Evolutionary conservation across 1,284 basidiomycete species (phyloP), one percentile per base, ranked within the genome.

Genomic region (Moesziomyces parantarcticus): DNA sequence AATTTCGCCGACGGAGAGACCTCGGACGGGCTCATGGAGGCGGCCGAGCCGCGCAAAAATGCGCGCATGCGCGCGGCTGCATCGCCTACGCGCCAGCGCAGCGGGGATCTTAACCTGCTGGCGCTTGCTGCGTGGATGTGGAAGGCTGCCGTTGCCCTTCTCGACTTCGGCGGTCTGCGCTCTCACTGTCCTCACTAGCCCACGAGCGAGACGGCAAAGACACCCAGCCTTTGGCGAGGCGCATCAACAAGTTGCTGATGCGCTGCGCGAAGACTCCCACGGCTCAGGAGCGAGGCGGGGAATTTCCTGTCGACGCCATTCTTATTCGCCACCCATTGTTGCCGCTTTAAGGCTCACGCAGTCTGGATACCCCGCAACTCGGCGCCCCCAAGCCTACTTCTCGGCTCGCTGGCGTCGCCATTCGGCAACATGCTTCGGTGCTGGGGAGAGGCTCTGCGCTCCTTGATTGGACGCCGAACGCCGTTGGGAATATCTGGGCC

Each of bases 1-100:
- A 23, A 23, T 45, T 45, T 45, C 43, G 14, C 43, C 43, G 43
- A 45, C 43, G 22, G 40, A 43, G 42, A 6, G 42, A 45, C 16
- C 23, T 45, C 11, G 41, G 20, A 14, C 11, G 8, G 18, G 36
- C 36, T 8, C 36, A 39, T 18, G 36, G 16, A 6, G 36, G 36
- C 16, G 16, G 14, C 18, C 14, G 36, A 39, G 36, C n/a, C 18
- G 36, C 36, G 36, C 16, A 14, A 14, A 39, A 39, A 39, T 39
- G 36, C 36, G 36, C 36, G 36, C 36, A 39, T 39, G 36, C 36
- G 36, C 36, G 36, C 36, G 16, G 16, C 36, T 39, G 36, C 36
- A 16, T 18, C 3, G 36, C 36, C 7, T 39, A 39, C 14, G 36
- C 36, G 36, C 36, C 18, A 39, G 16, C 34, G 36, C 36, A 3